Evolutionary conservation across 148 eudicot species (phyloP).

Genomic region (Nyssa sinensis): DNA sequence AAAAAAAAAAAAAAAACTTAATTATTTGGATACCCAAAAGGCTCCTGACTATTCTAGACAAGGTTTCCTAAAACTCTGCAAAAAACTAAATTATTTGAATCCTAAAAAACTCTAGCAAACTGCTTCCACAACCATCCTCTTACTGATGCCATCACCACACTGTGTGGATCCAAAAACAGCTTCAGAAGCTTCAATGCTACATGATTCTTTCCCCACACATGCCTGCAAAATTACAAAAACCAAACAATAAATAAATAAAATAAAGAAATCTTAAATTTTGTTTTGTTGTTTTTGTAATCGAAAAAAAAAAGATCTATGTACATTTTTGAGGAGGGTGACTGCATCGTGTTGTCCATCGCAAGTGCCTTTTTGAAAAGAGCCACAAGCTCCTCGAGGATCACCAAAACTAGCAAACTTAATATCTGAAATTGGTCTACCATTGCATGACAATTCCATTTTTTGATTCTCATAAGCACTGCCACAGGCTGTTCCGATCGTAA

Average conservation of each 20-base stretch:
- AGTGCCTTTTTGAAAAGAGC: slow-evolving; percentile 35
- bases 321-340: slow-evolving; percentile 33
- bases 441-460: slow-evolving; percentile 39
- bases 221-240: slow-evolving; percentile 17
- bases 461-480: slow-evolving; percentile 47
- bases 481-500: slow-evolving; percentile 34
- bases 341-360: slow-evolving; percentile 40
- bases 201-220: slow-evolving; percentile 48
- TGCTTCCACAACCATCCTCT: slow-evolving; percentile 50
- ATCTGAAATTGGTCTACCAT: slow-evolving; percentile 35
- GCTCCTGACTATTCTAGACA: too few relatives aligned
- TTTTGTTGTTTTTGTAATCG: background rate
- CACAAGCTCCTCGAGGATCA: slow-evolving; percentile 45
- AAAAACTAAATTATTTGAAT: too few relatives aligned
- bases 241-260: background rate
- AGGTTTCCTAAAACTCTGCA: too few relatives aligned
- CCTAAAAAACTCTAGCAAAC: slow-evolving; percentile 24
- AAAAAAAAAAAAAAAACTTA: too few relatives aligned
- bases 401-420: slow-evolving; percentile 58
- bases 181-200: slow-evolving; percentile 34
- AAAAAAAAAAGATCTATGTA: slow-evolving; percentile 3
- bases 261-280: background rate
- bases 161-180: slow-evolving; percentile 30
- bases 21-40: too few relatives aligned
- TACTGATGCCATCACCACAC: slow-evolving; percentile 19